Percentiles rank a stretch among this genome's conserved stretches.
phyloP scores from a whole-genome alignment of 345 rosid species.

The Orychophragmus violaceus region DNA sequence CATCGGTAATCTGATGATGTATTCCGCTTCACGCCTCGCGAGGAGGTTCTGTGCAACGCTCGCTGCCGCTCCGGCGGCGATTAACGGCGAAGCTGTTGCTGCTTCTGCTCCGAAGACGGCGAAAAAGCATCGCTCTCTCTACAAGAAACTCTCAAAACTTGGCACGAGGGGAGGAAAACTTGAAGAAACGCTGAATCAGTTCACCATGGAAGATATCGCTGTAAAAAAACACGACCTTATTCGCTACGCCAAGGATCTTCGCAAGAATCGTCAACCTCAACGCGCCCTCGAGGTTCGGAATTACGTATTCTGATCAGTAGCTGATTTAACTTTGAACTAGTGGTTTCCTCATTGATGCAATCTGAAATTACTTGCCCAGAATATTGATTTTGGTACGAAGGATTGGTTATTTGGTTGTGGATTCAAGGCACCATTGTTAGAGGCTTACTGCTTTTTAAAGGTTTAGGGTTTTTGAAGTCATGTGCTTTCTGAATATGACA shows the following conservation, averaged over 20 bases:
- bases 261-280: constrained; percentile 41
- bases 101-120: background rate
- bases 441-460: too few species aligned
- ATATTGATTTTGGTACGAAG: too few species aligned
- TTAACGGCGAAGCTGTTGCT: constrained; percentile 1
- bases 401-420: too few species aligned
- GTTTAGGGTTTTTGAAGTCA: too few species aligned
- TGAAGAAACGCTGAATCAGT: constrained; percentile 45
- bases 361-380: too few species aligned
- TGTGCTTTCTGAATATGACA: too few species aligned
- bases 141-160: constrained; percentile 46
- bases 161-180: constrained; percentile 44
- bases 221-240: constrained; percentile 34
- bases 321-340: too few species aligned
- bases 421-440: too few species aligned
- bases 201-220: constrained; percentile 42
- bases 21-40: constrained; percentile 9
- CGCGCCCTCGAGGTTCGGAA: constrained; percentile 60
- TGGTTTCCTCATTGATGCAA: too few species aligned
- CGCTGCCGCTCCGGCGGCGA: constrained; percentile 10
- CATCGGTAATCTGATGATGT: background rate
- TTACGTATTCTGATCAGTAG: too few species aligned
- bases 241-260: constrained; percentile 46
- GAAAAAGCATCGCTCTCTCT: constrained; percentile 23
- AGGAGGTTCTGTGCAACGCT: constrained; percentile 22